Percentiles rank a stretch among this genome's conserved stretches.
Conservation (phyloP, 768 basidiomycete genomes). For the Agrocybe chaxingu region DNA sequence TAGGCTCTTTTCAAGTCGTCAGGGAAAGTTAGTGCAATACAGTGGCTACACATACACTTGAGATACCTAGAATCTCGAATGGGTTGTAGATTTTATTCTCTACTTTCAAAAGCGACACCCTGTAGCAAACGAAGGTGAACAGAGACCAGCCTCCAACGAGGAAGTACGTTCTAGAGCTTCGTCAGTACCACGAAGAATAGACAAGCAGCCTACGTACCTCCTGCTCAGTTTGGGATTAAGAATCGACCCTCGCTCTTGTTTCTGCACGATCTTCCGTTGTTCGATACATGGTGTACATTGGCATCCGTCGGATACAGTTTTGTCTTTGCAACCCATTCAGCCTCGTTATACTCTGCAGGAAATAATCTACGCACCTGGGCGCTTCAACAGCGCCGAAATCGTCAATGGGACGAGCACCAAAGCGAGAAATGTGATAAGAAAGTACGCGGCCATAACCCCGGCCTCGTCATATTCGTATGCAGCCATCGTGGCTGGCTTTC, state of each 20-base stretch:
- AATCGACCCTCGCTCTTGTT: slow-evolving; percentile 41
- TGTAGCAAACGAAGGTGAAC: slow-evolving; percentile 67
- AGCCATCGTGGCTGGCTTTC: slow-evolving; percentile 48
- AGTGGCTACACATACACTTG: slow-evolving; percentile 42
- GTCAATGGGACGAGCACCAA: slow-evolving; percentile 82
- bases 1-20: slow-evolving; percentile 41
- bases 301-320: slow-evolving; percentile 45
- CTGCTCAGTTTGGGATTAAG: slow-evolving; percentile 46
- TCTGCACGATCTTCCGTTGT: slow-evolving; percentile 44
- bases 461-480: slow-evolving; percentile 85
- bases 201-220: slow-evolving; percentile 36
- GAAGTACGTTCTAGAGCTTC: slow-evolving; percentile 48
- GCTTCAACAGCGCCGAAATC: slow-evolving; percentile 41
- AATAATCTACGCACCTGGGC: slow-evolving; percentile 38
- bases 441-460: slow-evolving; percentile 87
- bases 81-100: slow-evolving; percentile 86
- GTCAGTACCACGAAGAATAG: not conserved
- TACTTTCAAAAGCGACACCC: slow-evolving; percentile 51
- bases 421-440: slow-evolving; percentile 85
- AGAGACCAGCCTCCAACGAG: slow-evolving; percentile 71
- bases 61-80: slow-evolving; percentile 87
- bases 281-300: slow-evolving; percentile 60
- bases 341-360: not conserved
- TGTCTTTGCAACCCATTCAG: slow-evolving; percentile 1
- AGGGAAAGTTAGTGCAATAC: not conserved